Conservation (phyloP, 768 basidiomycete species). For the Tremella mesenterica region DNA sequence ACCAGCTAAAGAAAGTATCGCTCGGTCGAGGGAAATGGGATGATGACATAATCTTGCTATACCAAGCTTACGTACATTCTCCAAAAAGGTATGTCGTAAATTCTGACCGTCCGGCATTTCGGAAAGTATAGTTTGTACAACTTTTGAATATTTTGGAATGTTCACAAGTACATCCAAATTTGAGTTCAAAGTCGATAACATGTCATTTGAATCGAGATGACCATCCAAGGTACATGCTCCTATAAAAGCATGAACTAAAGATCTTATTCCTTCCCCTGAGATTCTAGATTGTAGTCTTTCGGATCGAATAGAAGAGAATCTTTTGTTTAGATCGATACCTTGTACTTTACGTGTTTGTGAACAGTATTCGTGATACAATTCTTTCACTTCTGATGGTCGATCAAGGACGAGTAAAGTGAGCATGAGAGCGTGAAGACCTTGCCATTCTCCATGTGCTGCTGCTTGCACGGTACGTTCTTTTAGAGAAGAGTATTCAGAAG, state of each 20-base stretch:
- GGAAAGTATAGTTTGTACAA: background rate
- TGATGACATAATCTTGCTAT: background rate
- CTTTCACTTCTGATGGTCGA: background rate
- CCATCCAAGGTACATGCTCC: background rate
- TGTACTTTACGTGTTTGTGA: background rate
- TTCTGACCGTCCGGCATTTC: background rate
- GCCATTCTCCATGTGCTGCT: background rate
- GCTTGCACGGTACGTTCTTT: background rate
- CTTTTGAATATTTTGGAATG: background rate
- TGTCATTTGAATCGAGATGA: background rate
- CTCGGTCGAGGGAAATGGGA: slow-evolving; percentile 1
- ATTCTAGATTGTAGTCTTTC: background rate
- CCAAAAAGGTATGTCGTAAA: background rate
- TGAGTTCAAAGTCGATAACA: background rate
- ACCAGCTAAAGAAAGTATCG: background rate
- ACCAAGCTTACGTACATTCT: background rate
- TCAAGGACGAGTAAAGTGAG: background rate
- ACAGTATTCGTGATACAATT: background rate
- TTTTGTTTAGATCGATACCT: background rate
- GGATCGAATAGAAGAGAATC: background rate
- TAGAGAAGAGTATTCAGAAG: background rate
- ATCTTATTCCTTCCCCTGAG: background rate
- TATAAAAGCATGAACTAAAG: background rate
- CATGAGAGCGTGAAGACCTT: background rate
- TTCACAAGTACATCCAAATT: background rate